phyloP scores from a whole-genome alignment of 2,329 filamentous ascomycete genomes.

The Herpotrichia juniperi region DNA sequence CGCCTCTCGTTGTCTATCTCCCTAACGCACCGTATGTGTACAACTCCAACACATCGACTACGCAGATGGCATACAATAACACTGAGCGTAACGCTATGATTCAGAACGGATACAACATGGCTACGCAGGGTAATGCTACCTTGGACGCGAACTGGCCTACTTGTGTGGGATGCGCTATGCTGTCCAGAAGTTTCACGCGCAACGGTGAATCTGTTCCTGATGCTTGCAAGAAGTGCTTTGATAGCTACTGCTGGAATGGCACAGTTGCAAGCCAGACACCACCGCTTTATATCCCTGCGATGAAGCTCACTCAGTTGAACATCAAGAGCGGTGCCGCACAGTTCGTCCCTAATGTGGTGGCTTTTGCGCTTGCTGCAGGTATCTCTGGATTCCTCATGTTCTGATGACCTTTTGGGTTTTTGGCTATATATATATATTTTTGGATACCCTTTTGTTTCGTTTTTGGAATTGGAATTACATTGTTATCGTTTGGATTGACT shows the following conservation, averaged over 20 bases:
- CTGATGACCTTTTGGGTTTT: constrained; percentile 4
- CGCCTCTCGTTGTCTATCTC: constrained; percentile 83
- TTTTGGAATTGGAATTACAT: no score
- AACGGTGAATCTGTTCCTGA: constrained; percentile 72
- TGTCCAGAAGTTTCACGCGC: constrained; percentile 75
- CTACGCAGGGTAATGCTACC: constrained; percentile 82
- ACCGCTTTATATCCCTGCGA: constrained; percentile 32
- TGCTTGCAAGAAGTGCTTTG: constrained; percentile 78
- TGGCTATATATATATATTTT: not conserved
- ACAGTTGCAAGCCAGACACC: constrained; percentile 53
- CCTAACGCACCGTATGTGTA: constrained; percentile 83
- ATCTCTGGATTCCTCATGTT: constrained; percentile 12
- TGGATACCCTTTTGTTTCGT: constrained; percentile 2
- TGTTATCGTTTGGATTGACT: no score
- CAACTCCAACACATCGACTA: constrained; percentile 81
- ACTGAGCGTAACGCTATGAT: constrained; percentile 79
- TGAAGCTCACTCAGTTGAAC: constrained; percentile 24
- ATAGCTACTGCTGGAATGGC: constrained; percentile 93
- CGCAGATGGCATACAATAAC: constrained; percentile 68
- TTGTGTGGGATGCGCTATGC: constrained; percentile 87
- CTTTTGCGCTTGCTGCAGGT: constrained; percentile 7
- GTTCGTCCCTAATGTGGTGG: constrained; percentile 18
- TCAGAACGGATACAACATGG: constrained; percentile 82
- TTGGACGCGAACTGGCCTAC: constrained; percentile 71
- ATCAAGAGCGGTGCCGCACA: constrained; percentile 28